Percentiles rank a stretch among this genome's conserved stretches.
Conservation (phyloP, 192 early-diverging fungal genomes). For the Thamnidium elegans region DNA sequence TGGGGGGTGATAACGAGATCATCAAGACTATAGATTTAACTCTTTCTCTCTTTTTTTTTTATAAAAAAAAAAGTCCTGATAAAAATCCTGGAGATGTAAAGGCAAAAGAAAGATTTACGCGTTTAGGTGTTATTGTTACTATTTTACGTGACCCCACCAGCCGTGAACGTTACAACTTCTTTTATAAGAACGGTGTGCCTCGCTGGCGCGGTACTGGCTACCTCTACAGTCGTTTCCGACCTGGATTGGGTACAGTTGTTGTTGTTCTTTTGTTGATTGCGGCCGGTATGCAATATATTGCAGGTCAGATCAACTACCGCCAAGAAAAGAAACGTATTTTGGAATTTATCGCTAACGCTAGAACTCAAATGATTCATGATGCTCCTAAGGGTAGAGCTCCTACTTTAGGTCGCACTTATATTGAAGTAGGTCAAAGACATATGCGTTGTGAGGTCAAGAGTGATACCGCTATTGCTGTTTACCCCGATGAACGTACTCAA, state of each 20-base stretch:
- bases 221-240: conserved; percentile 68
- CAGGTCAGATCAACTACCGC: conserved; percentile 53
- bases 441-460: conserved; percentile 36
- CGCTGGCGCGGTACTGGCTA: conserved; percentile 78
- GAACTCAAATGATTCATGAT: conserved; percentile 18
- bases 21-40: no score
- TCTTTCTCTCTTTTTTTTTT: not conserved
- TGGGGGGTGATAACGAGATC: no score
- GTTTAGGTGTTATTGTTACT: conserved; percentile 59
- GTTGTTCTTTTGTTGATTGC: conserved; percentile 52
- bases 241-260: conserved; percentile 60
- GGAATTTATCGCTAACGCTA: conserved; percentile 29
- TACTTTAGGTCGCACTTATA: conserved; percentile 29
- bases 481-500: conserved; percentile 23
- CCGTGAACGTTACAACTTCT: conserved; percentile 77
- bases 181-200: conserved; percentile 77
- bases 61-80: conserved; percentile 55
- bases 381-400: conserved; percentile 32
- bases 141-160: conserved; percentile 60
- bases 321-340: conserved; percentile 59
- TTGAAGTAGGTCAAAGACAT: conserved; percentile 22
- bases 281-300: conserved; percentile 65
- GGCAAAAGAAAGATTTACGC: conserved; percentile 60
- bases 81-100: conserved; percentile 57
- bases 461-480: conserved; percentile 28